phyloP scores from a whole-genome alignment of 108 stramenopile genomes.

The Skeletonema tropicum region DNA sequence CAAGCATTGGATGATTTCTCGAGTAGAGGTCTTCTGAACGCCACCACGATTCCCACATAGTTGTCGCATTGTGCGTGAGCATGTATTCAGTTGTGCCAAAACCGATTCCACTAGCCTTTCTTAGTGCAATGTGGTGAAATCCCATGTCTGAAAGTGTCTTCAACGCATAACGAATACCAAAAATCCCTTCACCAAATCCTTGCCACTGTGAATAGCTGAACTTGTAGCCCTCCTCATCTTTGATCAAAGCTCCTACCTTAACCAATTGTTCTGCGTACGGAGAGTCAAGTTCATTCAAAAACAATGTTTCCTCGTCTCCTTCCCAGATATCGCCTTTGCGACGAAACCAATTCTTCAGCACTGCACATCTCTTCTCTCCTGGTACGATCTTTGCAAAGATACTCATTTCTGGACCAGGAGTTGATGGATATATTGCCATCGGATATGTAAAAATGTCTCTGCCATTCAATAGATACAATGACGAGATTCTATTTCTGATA shows the following conservation, averaged over 20 bases:
- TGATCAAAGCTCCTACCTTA: slow-evolving; percentile 23
- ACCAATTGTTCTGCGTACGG: slow-evolving; percentile 11
- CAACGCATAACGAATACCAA: slow-evolving; percentile 35
- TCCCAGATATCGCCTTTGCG: slow-evolving; percentile 18
- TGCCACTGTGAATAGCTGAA: slow-evolving; percentile 45
- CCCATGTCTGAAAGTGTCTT: slow-evolving; percentile 44
- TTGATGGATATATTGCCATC: background rate
- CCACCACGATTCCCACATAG: slow-evolving; percentile 58
- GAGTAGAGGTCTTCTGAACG: slow-evolving; percentile 46
- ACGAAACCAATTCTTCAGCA: slow-evolving; percentile 45
- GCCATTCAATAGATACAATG: slow-evolving; percentile 36
- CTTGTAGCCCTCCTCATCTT: background rate
- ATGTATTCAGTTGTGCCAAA: slow-evolving; percentile 49
- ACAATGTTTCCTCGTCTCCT: slow-evolving; percentile 29
- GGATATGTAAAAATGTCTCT: slow-evolving; percentile 40
- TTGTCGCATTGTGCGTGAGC: slow-evolving; percentile 57
- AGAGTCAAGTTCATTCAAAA: slow-evolving; percentile 25
- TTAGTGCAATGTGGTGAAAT: slow-evolving; percentile 35
- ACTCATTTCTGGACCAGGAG: slow-evolving; percentile 46
- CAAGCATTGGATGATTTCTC: slow-evolving; percentile 62
- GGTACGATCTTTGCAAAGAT: slow-evolving; percentile 40
- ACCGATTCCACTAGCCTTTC: slow-evolving; percentile 32
- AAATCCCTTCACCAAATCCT: slow-evolving; percentile 46
- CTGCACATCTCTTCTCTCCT: slow-evolving; percentile 39
- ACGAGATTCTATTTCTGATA: slow-evolving; percentile 19